Percentiles rank a stretch among this genome's conserved stretches.
Evolutionary conservation across 176 grass and related monocot genomes (phyloP).

Genomic region (Carex cristatella): DNA sequence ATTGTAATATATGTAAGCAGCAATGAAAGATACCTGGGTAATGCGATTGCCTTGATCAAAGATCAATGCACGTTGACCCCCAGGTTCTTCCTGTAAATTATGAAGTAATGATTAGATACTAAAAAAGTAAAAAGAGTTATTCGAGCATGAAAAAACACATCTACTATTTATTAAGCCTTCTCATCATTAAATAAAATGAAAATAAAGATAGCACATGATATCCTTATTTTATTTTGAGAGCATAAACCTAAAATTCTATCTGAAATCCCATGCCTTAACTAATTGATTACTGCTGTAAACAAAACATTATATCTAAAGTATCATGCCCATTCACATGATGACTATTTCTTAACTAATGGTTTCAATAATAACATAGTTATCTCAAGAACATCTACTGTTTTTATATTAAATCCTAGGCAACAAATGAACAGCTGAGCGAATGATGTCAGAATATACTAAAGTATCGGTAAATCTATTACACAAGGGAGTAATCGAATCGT

Average conservation of each 20-base stretch:
- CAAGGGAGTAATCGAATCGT: not conserved
- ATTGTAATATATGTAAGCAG: not conserved
- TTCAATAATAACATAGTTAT: not conserved
- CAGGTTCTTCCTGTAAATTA: constrained; percentile 91
- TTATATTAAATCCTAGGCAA: not conserved
- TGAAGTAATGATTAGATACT: not conserved
- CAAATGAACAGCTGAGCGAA: not conserved
- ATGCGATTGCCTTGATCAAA: constrained; percentile 98
- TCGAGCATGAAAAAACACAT: not conserved
- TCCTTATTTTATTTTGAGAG: not conserved
- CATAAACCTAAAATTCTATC: not conserved
- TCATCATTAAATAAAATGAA: not conserved
- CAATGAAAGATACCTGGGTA: constrained; percentile 49
- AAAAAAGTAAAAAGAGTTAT: not conserved
- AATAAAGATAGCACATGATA: not conserved
- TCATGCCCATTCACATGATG: not conserved
- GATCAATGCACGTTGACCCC: constrained; percentile 89
- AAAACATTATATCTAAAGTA: no score
- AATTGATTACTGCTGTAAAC: not conserved
- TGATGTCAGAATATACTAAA: not conserved
- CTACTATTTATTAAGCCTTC: not conserved
- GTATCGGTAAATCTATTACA: not conserved
- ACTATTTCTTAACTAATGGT: not conserved
- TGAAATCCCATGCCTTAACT: not conserved
- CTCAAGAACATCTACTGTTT: not conserved